Percentiles rank a stretch among this genome's conserved stretches.
phyloP scores from a whole-genome alignment of 2,329 filamentous ascomycete genomes.

The Phyllosticta citriasiana region DNA sequence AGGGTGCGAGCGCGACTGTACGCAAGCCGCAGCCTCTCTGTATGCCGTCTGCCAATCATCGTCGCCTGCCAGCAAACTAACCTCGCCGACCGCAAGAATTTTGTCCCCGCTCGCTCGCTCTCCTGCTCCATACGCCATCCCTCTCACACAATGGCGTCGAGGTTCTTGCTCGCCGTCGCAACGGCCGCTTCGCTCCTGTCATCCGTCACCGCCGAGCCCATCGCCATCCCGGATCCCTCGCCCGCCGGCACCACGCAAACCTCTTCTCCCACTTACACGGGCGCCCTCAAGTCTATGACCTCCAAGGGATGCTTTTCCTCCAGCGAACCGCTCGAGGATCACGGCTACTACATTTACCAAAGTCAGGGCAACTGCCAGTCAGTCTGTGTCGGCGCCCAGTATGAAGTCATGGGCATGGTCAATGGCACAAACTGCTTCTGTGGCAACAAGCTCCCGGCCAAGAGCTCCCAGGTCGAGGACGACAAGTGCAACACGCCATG shows the following conservation, averaged over 20 bases:
- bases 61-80: not conserved
- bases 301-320: slow-evolving; percentile 44
- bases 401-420: slow-evolving; percentile 53
- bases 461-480: slow-evolving; percentile 43
- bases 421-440: slow-evolving; percentile 60
- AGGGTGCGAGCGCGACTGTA: slow-evolving; percentile 4
- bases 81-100: not conserved
- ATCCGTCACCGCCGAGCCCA: slow-evolving; percentile 18
- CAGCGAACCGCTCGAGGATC: slow-evolving; percentile 36
- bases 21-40: not conserved
- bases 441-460: slow-evolving; percentile 56
- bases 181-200: slow-evolving; percentile 23
- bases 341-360: slow-evolving; percentile 43
- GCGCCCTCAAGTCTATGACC: slow-evolving; percentile 19
- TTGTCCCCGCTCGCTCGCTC: not conserved
- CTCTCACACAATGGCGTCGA: slow-evolving; percentile 23
- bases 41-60: slow-evolving; percentile 1
- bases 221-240: slow-evolving; percentile 13
- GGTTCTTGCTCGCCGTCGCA: slow-evolving; percentile 22
- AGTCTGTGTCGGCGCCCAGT: slow-evolving; percentile 37
- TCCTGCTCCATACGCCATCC: not conserved
- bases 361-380: slow-evolving; percentile 46
- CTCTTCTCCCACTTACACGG: slow-evolving; percentile 22
- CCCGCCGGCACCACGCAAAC: slow-evolving; percentile 13
- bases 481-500: slow-evolving; percentile 56